Evolutionary conservation across 139 green algal genomes (phyloP).

Genomic region (Picochlorum sp.): DNA sequence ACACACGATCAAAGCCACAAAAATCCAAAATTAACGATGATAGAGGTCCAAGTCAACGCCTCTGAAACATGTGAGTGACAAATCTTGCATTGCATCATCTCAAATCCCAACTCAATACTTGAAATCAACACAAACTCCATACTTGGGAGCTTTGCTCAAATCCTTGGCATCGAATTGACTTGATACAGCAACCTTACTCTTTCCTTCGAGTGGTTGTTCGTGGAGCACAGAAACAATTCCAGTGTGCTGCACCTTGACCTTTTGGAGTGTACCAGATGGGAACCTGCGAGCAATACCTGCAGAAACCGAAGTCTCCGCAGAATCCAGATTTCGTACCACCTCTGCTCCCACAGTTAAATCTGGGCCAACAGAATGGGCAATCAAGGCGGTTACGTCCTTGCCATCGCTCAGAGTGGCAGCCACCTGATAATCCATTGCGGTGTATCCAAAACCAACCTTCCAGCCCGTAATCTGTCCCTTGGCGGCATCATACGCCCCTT

Average conservation of each 20-base stretch:
- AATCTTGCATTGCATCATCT: neutral
- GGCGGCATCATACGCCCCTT: slow-evolving; percentile 30
- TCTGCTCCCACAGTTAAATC: slow-evolving; percentile 27
- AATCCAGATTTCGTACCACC: slow-evolving; percentile 12
- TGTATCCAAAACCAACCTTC: slow-evolving; percentile 27
- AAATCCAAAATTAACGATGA: too few relatives aligned
- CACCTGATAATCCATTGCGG: slow-evolving; percentile 31
- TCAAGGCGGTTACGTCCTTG: slow-evolving; percentile 15
- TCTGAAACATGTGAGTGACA: too few relatives aligned
- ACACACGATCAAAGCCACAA: too few relatives aligned
- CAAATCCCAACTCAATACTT: slow-evolving; percentile 20
- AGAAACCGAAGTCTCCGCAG: slow-evolving; percentile 7
- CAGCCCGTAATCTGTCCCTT: slow-evolving; percentile 30
- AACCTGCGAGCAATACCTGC: slow-evolving; percentile 5
- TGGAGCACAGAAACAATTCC: slow-evolving; percentile 24
- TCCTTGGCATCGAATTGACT: slow-evolving; percentile 32
- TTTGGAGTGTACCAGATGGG: slow-evolving; percentile 22
- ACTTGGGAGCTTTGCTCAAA: slow-evolving; percentile 31
- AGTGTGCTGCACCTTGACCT: slow-evolving; percentile 35
- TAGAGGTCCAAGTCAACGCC: too few relatives aligned
- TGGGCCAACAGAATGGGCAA: slow-evolving; percentile 23
- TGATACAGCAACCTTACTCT: slow-evolving; percentile 26
- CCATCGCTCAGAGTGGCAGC: slow-evolving; percentile 15
- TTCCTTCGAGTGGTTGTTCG: slow-evolving; percentile 10
- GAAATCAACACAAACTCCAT: slow-evolving; percentile 30